phyloP scores from a whole-genome alignment of 2,329 filamentous ascomycete genomes.

The Pseudogymnoascus sp. region DNA sequence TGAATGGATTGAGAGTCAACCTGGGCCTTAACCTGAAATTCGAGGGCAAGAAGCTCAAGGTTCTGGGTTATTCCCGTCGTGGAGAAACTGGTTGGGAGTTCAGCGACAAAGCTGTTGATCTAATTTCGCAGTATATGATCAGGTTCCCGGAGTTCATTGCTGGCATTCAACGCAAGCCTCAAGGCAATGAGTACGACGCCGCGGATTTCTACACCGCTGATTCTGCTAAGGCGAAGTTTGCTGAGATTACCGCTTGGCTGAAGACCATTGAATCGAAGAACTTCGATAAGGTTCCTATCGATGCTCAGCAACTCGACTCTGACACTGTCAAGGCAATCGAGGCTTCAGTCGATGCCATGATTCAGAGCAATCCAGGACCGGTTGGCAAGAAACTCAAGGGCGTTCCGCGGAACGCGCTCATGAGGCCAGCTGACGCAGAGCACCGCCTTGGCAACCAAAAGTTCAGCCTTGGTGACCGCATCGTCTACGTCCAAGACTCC shows the following conservation, averaged over 20 bases:
- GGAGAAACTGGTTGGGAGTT: constrained; percentile 90
- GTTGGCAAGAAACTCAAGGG: constrained; percentile 65
- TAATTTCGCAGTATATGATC: constrained; percentile 85
- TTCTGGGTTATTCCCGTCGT: constrained; percentile 89
- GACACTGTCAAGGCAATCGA: constrained; percentile 79
- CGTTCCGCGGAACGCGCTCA: constrained; percentile 77
- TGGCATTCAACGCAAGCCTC: constrained; percentile 76
- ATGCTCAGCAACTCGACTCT: constrained; percentile 93
- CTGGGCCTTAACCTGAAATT: constrained; percentile 95
- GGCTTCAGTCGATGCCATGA: constrained; percentile 59
- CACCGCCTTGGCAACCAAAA: constrained; percentile 79
- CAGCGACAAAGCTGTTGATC: constrained; percentile 70
- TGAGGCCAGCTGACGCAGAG: constrained; percentile 95
- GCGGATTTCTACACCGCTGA: constrained; percentile 77
- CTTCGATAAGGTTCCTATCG: constrained; percentile 91
- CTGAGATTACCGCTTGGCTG: constrained; percentile 89
- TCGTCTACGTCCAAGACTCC: constrained; percentile 87
- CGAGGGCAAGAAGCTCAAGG: constrained; percentile 89
- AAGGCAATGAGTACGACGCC: constrained; percentile 75
- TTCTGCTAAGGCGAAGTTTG: constrained; percentile 70
- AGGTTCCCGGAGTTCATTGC: constrained; percentile 94
- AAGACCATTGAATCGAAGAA: constrained; percentile 86
- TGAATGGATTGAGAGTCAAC: constrained; percentile 78
- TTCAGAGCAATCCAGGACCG: constrained; percentile 43
- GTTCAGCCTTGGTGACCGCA: constrained; percentile 79